Evolutionary conservation across 305 asterid species (phyloP), one percentile per base, ranked within the genome.

Genomic region (Fraxinus latifolia): DNA sequence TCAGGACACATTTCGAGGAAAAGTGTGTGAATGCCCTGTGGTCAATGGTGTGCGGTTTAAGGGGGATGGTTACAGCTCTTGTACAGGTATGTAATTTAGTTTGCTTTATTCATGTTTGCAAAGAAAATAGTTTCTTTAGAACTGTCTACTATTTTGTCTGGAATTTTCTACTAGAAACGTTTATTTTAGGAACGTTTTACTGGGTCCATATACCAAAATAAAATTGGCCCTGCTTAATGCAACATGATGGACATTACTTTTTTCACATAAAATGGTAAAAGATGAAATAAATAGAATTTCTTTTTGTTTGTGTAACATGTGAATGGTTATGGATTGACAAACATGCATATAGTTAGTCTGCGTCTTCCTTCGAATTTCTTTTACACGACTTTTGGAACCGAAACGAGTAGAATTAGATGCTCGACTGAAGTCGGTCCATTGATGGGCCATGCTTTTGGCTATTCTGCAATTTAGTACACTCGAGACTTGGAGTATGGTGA

Each of bases 1-100:
- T 50, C 91, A 94, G 97, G 98, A 95, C 79, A 94, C 99, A 53
- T 95, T 92, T 80, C 91, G 98, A 79, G 98, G 99, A 86, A 93
- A 93, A 88, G 97, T 95, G 75, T 94, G 99, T 88, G 97, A 94
- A 80, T 95, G 99, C 90, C 99, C 99, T 78, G 71, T 86, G 79
- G 94, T 93, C 71, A 90, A 95, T 62, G 97, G 98, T n/a, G 97
- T 94, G 89, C 93, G 91, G 93, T 93, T 94, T 75, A 93, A 89
- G 86, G 99, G 99, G 73, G 98, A 95, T 88, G 99, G 99, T 58
- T 95, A 95, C 88, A 94, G 87, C 86, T 87, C 93, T 70, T 95
- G 99, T 79, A 85, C 82, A 77, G 96, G 99, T 95, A 87, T 50
- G 86, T 82, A 60, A 77, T 78, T 9, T 32, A n/a, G 12, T 81